Evolutionary conservation across 768 basidiomycete genomes (phyloP), one percentile per base, ranked within the genome.

Genomic region (Myochromella boudieri): DNA sequence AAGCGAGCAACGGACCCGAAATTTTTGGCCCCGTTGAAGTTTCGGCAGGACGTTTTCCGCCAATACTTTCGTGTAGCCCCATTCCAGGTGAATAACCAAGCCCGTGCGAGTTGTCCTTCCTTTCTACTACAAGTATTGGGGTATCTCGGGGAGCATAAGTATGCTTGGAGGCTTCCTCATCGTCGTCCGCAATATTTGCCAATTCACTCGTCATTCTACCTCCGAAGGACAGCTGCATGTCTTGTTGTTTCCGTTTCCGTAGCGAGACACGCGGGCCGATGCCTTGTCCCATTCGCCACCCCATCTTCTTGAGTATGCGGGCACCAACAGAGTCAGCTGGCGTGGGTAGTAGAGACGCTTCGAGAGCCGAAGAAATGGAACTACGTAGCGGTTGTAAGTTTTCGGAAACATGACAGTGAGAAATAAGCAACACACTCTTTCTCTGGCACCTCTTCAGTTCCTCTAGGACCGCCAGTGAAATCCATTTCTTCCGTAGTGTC

Each of bases 231-330:
- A 63, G 68, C 47, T 79, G 79, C 10, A 76, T 63, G 61, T 89
- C 84, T 62, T 95, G 91, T 14, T 80, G 67, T 53, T 78, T 82
- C 34, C 87, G 82, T 59, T 90, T 83, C 27, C 81, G 76, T 52
- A 86, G 77, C 4, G 91, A 82, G 24, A 98, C 73, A 9, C 95
- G 80, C 3, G 95, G 93, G 0, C 95, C 97, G 15, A 98, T 82
- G 10, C 95, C 97, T 66, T 95, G 93, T 1, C 95, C 97, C 0
- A 83, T 66, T 32, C 86, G 75, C 95, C 97, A 97, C 0, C 97
- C 95, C 87, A 97, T 94, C 68, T 92, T 95, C 69, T 85, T 87
- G 44, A 99, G 76, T 6, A 98, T 82, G 27, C 82, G 82, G 3
- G 89, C 85, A 0, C 95, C 95, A 21, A 84, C 76, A 2, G 91